Evolutionary conservation across 257 asterid species (phyloP).

Genomic region (Nicotiana sylvestris): DNA sequence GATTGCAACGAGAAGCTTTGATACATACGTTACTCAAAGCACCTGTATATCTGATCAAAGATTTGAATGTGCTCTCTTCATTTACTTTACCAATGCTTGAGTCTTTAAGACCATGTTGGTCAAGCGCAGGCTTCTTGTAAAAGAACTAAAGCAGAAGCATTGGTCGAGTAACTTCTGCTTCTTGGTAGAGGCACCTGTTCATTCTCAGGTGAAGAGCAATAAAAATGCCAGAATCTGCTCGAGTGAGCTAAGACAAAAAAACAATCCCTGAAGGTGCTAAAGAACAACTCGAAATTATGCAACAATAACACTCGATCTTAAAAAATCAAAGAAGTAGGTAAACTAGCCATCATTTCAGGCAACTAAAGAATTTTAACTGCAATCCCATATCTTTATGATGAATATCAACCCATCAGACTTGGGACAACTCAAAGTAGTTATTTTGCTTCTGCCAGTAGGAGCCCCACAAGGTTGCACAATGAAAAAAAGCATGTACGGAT

Average conservation of each 20-base stretch:
- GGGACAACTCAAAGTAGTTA: not conserved
- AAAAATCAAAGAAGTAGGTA: not conserved
- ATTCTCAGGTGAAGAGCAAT: not conserved
- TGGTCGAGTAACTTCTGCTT: no score
- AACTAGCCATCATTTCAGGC: not conserved
- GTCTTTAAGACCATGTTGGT: no score
- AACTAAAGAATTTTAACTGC: no score
- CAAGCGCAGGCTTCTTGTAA: no score
- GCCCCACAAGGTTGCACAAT: not conserved
- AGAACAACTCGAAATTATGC: not conserved
- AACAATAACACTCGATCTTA: not conserved
- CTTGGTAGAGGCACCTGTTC: no score
- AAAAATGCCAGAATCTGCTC: not conserved
- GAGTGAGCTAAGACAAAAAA: not conserved
- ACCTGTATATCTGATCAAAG: no score
- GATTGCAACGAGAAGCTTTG: not conserved
- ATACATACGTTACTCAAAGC: no score
- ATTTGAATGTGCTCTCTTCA: no score
- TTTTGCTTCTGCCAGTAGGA: not conserved
- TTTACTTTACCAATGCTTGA: no score
- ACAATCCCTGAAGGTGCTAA: not conserved
- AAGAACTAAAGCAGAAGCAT: no score
- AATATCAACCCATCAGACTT: no score
- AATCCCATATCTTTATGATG: no score
- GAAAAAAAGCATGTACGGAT: not conserved